A percentile compares a stretch with the other conserved stretches of the same genome.
Conservation (phyloP, 495 filamentous ascomycete species). For the Acidiella bohemica region DNA sequence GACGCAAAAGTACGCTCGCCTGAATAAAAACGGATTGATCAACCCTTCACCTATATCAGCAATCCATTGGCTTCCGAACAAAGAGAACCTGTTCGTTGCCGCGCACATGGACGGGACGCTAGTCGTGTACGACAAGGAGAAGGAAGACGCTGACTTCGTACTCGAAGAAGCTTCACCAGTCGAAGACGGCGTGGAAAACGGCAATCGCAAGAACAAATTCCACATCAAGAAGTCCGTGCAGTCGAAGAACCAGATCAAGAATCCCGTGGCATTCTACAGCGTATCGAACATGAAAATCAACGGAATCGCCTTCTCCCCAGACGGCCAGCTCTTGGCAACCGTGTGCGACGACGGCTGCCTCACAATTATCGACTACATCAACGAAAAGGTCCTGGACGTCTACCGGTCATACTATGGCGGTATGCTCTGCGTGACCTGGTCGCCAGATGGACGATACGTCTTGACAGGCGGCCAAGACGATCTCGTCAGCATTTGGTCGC, state of each 20-base stretch:
- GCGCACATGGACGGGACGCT: constrained; percentile 88
- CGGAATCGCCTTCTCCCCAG: constrained; percentile 78
- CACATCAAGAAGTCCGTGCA: constrained; percentile 76
- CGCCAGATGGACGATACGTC: constrained; percentile 90
- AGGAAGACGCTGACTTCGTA: constrained; percentile 73
- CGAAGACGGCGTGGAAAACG: constrained; percentile 31
- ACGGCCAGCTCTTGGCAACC: constrained; percentile 73
- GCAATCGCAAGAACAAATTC: constrained; percentile 20
- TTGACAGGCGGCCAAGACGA: constrained; percentile 94
- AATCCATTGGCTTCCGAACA: constrained; percentile 85
- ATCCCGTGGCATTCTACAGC: constrained; percentile 85
- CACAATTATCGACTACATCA: constrained; percentile 78
- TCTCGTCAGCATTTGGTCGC: constrained; percentile 83
- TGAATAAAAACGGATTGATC: constrained; percentile 94
- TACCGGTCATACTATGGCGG: constrained; percentile 89
- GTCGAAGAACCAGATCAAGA: constrained; percentile 83
- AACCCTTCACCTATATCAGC: constrained; percentile 71
- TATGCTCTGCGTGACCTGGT: constrained; percentile 88
- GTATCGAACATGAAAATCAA: constrained; percentile 79
- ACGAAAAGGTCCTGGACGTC: constrained; percentile 72
- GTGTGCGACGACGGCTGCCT: constrained; percentile 86
- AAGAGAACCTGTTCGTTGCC: constrained; percentile 86
- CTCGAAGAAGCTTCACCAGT: constrained; percentile 34
- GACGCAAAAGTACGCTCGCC: constrained; percentile 83
- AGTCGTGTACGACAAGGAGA: constrained; percentile 96